phyloP scores from a whole-genome alignment of 805 yeast genomes.

The Candida ponderosae region DNA sequence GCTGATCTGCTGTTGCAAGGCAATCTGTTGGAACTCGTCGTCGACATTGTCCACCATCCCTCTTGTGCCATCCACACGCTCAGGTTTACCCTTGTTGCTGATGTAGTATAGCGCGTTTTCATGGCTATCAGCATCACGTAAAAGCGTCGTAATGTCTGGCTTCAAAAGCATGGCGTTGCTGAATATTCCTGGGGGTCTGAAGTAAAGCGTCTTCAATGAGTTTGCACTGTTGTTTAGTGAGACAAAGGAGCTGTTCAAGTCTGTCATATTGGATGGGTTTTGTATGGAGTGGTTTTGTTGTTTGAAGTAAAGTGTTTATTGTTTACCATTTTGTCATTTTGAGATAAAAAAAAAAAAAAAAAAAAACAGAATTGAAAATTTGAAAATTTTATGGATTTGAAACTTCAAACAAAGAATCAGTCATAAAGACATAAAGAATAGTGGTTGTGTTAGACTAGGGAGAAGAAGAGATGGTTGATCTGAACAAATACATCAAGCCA shows the following conservation, averaged over 20 bases:
- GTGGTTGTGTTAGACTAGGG: too few species aligned
- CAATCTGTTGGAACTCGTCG: conserved; percentile 25
- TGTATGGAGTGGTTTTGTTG: neutral
- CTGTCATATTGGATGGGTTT: conserved; percentile 6
- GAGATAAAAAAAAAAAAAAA: neutral
- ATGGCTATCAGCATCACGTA: conserved; percentile 49
- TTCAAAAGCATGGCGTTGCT: conserved; percentile 51
- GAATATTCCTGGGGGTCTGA: conserved; percentile 53
- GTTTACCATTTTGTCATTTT: neutral
- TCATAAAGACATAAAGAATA: neutral
- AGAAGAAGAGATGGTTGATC: conserved; percentile 30
- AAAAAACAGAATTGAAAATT: neutral
- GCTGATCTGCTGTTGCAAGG: conserved; percentile 19
- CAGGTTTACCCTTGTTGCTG: conserved; percentile 28
- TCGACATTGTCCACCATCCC: conserved; percentile 27
- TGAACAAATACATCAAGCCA: conserved; percentile 36
- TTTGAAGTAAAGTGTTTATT: neutral
- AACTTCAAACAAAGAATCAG: too few species aligned
- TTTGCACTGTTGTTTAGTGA: conserved; percentile 9
- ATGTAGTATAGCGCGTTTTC: conserved; percentile 45
- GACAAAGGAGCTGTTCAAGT: conserved; percentile 4
- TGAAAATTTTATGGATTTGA: neutral
- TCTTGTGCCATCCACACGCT: conserved; percentile 43
- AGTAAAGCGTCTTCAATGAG: conserved; percentile 27
- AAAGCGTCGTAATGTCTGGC: conserved; percentile 46